Evolutionary conservation across 495 filamentous ascomycete genomes (phyloP), one percentile per base, ranked within the genome.

Genomic region (Penicillium atrosanguineum): DNA sequence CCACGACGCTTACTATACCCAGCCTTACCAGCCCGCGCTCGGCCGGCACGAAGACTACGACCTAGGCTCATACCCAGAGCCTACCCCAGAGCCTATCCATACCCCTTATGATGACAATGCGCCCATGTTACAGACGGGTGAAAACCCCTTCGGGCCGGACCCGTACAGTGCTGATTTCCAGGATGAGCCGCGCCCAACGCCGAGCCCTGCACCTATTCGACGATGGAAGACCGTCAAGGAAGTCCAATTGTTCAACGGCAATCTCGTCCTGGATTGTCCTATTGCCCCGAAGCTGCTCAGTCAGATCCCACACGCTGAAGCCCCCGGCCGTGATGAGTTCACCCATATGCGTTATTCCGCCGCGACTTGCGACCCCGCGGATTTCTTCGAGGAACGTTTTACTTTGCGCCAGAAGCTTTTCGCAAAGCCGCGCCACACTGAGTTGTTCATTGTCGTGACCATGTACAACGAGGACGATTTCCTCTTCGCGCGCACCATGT

Each of bases 391-490:
- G 26, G 81, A 94, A 62, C 87, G 91, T 55, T 98, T 97, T 60
- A 97, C 94, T 0, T 78, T 99, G 48, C 89, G 95, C 34, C 95
- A 99, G 72, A 86, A 85, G 69, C 82, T 99, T 9, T 97, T 97
- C 69, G 89, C 90, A 50, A 96, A 96, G 70, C 86, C 91, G 11
- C 78, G 95, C 39, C 86, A 95, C 61, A 99, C 95, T 0, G 95
- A 99, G 75, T 79, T 99, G 0, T 97, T 99, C 72, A 97, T 99
- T 64, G 94, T 90, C 7, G 82, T 99, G 38, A 99, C 95, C 28
- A 99, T 99, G 95, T 99, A 96, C 75, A 99, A 99, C 63, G 95
- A 99, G 68, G 91, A 99, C 66, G 95, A 97, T 53, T 88, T 96
- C 53, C 80, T 97, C 16, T 96, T 99, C 64, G 91, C 95, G 36